Evolutionary conservation across 163 green algal species (phyloP).

Genomic region (Scenedesmus sp.): DNA sequence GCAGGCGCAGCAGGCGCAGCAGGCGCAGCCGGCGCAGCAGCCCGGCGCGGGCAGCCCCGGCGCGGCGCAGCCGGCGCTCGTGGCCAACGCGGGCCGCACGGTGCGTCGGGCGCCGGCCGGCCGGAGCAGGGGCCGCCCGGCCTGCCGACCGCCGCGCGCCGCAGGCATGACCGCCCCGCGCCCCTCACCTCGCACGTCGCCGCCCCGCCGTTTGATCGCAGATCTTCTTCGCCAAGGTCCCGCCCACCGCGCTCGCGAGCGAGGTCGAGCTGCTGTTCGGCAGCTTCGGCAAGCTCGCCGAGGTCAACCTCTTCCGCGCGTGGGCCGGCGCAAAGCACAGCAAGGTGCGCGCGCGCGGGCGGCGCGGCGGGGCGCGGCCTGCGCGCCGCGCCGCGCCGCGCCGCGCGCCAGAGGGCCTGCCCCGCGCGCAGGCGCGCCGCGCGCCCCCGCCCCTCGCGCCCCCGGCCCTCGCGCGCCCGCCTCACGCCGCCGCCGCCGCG

Average conservation of each 20-base stretch:
- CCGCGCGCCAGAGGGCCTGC: too few relatives aligned
- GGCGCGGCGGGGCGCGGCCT: too few relatives aligned
- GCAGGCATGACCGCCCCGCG: neutral
- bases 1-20: neutral
- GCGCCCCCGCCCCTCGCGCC: too few relatives aligned
- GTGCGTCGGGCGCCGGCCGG: neutral
- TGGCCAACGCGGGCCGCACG: slow-evolving; percentile 25
- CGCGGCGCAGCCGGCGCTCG: neutral
- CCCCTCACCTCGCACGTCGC: neutral
- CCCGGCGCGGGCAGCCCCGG: neutral
- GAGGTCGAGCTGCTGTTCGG: slow-evolving; percentile 37
- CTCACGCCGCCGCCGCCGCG: too few relatives aligned
- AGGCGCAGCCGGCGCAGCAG: neutral
- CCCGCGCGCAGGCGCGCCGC: too few relatives aligned
- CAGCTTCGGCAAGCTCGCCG: slow-evolving; percentile 31
- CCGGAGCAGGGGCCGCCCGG: neutral
- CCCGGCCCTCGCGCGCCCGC: too few relatives aligned
- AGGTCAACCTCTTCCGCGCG: slow-evolving; percentile 47
- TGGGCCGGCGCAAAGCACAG: slow-evolving; percentile 41
- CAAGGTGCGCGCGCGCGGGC: slow-evolving; percentile 45
- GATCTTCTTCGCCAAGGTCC: slow-evolving; percentile 44
- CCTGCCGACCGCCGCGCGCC: neutral
- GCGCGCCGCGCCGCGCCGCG: too few relatives aligned
- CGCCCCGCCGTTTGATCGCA: slow-evolving; percentile 2
- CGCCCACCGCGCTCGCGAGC: slow-evolving; percentile 9